These are phyloP conservation scores for Artemisia argyi DNA, from an alignment of 129 eudicot genomes.

Conservation along the genomic window DNA sequence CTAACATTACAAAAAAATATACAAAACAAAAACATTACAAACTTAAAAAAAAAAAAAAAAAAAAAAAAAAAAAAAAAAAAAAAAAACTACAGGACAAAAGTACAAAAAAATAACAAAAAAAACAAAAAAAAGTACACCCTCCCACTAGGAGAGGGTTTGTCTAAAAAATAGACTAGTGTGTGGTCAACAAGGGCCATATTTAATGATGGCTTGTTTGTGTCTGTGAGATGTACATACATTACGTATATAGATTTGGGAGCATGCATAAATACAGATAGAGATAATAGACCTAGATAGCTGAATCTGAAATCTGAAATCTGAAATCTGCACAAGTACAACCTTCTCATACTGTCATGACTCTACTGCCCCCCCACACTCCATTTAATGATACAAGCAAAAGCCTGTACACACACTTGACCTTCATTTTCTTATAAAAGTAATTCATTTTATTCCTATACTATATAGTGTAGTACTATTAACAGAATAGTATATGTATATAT, in stretches of 20 bases:
- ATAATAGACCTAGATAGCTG: slow-evolving; percentile 20
- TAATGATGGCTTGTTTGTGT: slow-evolving; percentile 28
- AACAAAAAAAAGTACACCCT: no score
- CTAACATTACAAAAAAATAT: no score
- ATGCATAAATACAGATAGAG: neutral
- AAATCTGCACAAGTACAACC: slow-evolving; percentile 33
- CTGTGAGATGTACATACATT: slow-evolving; percentile 7
- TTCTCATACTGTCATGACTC: slow-evolving; percentile 33
- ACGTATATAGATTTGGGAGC: slow-evolving; percentile 23
- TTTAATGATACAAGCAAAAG: slow-evolving; percentile 38
- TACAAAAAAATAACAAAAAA: no score
- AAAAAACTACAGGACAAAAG: no score
- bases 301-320: slow-evolving; percentile 4
- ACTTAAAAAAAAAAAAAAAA: no score
- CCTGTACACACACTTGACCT: slow-evolving; percentile 13
- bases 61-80: no score
- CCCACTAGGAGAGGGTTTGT: no score
- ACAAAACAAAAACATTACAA: no score
- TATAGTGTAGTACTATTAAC: no score
- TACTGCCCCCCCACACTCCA: slow-evolving; percentile 26
- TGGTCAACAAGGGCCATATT: no score
- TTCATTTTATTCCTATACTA: neutral
- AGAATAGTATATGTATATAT: no score
- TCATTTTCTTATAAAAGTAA: slow-evolving; percentile 20
- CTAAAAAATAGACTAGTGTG: no score